phyloP scores from a whole-genome alignment of 2,329 filamentous ascomycete genomes.

The Simplicillium sp. region DNA sequence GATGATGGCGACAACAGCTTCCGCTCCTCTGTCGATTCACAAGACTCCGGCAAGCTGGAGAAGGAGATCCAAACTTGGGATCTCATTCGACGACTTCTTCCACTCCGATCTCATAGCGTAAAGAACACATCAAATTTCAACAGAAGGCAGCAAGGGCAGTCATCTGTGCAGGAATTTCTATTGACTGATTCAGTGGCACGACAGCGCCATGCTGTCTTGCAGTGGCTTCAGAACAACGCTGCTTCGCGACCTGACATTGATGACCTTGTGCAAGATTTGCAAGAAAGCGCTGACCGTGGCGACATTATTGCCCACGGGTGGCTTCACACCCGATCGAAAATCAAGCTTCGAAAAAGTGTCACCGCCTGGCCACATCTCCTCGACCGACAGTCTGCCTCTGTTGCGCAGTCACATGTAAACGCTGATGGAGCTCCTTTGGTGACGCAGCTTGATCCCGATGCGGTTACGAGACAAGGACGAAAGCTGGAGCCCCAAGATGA shows the following conservation, averaged over 20 bases:
- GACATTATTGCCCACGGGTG: constrained; percentile 82
- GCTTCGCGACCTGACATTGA: constrained; percentile 63
- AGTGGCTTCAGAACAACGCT: constrained; percentile 78
- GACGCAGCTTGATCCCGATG: constrained; percentile 88
- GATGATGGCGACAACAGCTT: constrained; percentile 35
- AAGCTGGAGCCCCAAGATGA: constrained; percentile 74
- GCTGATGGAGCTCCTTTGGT: constrained; percentile 58
- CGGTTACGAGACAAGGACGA: constrained; percentile 67
- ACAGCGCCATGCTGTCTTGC: constrained; percentile 71
- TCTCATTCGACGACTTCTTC: constrained; percentile 65
- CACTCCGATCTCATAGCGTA: constrained; percentile 41
- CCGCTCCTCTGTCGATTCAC: constrained; percentile 12
- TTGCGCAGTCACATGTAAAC: constrained; percentile 46
- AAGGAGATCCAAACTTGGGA: constrained; percentile 89
- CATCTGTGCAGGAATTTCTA: constrained; percentile 55
- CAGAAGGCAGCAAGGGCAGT: constrained; percentile 16
- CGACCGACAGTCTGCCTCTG: constrained; percentile 50
- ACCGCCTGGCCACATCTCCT: constrained; percentile 57
- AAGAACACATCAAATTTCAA: constrained; percentile 17
- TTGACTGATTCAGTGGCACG: constrained; percentile 61
- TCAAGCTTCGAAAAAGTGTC: constrained; percentile 83
- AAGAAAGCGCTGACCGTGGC: constrained; percentile 66
- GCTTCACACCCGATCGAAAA: constrained; percentile 81
- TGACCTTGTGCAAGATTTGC: constrained; percentile 64
- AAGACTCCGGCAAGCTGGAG: constrained; percentile 48